Evolutionary conservation across 208 protist genomes (phyloP).

Genomic region (Willaertia magna): DNA sequence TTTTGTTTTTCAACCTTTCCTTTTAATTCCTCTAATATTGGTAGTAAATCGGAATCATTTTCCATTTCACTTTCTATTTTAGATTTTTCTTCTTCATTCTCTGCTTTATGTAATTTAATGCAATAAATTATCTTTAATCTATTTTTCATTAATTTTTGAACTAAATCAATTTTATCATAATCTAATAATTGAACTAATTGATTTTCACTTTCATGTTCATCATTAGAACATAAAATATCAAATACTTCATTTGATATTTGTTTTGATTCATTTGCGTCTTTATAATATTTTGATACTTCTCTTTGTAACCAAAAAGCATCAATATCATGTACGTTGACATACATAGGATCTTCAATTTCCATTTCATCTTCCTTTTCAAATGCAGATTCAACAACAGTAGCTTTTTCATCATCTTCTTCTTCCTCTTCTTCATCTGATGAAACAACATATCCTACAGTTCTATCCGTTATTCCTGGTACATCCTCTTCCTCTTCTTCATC

Average conservation of each 20-base stretch:
- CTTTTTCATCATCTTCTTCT: background rate
- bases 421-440: background rate
- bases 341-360: constrained; percentile 11
- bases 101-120: constrained; percentile 39
- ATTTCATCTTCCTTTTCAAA: background rate
- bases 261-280: constrained; percentile 48
- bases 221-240: constrained; percentile 36
- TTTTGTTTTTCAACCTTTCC: background rate
- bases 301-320: constrained; percentile 77
- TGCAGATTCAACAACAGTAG: background rate
- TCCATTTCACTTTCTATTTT: constrained; percentile 55
- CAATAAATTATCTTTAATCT: constrained; percentile 42
- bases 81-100: constrained; percentile 40
- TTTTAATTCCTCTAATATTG: constrained; percentile 28
- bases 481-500: constrained; percentile 40
- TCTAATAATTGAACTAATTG: constrained; percentile 51
- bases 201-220: constrained; percentile 59
- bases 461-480: background rate
- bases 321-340: constrained; percentile 46
- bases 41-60: background rate
- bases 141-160: constrained; percentile 45
- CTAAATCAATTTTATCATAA: constrained; percentile 69
- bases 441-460: constrained; percentile 3
- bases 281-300: constrained; percentile 38
- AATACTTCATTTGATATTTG: constrained; percentile 51